Evolutionary conservation across 1,139 yeast genomes (phyloP).

Genomic region (Lizanozyma gosingica): DNA sequence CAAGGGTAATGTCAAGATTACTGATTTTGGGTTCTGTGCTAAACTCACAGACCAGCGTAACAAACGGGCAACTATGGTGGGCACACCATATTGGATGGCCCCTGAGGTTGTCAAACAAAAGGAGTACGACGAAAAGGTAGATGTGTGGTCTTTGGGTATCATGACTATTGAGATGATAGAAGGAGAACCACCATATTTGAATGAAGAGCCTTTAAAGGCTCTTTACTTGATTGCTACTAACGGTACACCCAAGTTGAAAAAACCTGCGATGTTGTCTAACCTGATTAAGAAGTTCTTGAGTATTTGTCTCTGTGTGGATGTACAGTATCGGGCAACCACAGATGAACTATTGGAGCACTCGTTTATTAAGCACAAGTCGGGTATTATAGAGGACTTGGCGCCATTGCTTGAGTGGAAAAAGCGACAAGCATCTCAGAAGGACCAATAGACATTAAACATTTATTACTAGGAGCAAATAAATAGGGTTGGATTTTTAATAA

Average conservation of each 20-base stretch:
- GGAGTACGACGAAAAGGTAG: slow-evolving; percentile 94
- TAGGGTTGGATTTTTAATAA: too few relatives aligned
- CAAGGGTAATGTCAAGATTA: slow-evolving; percentile 83
- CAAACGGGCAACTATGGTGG: slow-evolving; percentile 97
- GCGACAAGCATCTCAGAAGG: neutral
- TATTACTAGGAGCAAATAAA: too few relatives aligned
- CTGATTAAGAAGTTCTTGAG: slow-evolving; percentile 82
- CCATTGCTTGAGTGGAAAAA: slow-evolving; percentile 63
- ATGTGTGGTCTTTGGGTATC: slow-evolving; percentile 95
- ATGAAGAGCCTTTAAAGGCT: slow-evolving; percentile 90
- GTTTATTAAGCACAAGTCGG: slow-evolving; percentile 64
- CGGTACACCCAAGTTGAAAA: slow-evolving; percentile 91
- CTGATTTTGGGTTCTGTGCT: slow-evolving; percentile 98
- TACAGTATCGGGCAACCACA: slow-evolving; percentile 81
- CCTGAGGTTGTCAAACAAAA: slow-evolving; percentile 97
- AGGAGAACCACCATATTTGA: slow-evolving; percentile 95
- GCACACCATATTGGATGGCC: slow-evolving; percentile 99
- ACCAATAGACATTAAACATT: too few relatives aligned
- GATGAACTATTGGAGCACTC: slow-evolving; percentile 79
- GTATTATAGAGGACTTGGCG: slow-evolving; percentile 59
- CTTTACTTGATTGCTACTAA: slow-evolving; percentile 88
- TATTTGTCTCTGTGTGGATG: slow-evolving; percentile 93
- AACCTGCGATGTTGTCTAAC: slow-evolving; percentile 71
- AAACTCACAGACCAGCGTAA: slow-evolving; percentile 86
- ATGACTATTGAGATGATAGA: slow-evolving; percentile 99